Evolutionary conservation across 192 early-diverging fungal genomes (phyloP).

Genomic region (Funneliformis mosseae): DNA sequence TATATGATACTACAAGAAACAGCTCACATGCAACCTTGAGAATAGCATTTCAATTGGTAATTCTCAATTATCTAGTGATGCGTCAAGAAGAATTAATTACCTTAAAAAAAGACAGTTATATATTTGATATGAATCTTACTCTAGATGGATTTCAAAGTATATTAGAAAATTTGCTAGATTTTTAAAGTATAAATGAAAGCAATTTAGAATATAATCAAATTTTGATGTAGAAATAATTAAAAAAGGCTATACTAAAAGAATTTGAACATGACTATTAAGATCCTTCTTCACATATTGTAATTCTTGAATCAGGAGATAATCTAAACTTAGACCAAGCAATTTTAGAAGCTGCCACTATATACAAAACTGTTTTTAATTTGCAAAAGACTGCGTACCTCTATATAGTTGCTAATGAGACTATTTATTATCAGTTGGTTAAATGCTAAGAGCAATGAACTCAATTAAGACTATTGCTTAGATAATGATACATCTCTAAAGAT

Average conservation of each 20-base stretch:
- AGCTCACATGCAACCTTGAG: not conserved
- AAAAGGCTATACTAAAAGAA: no score
- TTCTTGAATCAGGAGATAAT: not conserved
- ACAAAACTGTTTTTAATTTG: not conserved
- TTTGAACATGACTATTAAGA: not conserved
- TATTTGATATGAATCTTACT: no score
- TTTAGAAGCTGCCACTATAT: not conserved
- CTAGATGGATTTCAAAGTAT: no score
- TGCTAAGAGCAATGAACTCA: not conserved
- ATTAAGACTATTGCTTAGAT: not conserved
- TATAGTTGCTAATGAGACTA: not conserved
- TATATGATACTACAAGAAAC: constrained; percentile 7
- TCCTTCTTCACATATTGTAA: not conserved
- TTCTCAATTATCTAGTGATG: no score
- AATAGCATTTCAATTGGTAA: no score
- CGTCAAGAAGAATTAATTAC: no score
- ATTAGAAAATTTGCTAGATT: no score
- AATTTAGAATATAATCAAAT: no score
- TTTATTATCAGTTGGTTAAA: not conserved
- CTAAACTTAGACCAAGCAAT: not conserved
- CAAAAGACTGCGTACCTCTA: not conserved
- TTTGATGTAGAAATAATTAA: no score
- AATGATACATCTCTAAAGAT: not conserved
- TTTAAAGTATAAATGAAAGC: no score
- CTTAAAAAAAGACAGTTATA: no score